phyloP scores from a whole-genome alignment of 169 alveolate species.

The Eimeria acervulina region DNA sequence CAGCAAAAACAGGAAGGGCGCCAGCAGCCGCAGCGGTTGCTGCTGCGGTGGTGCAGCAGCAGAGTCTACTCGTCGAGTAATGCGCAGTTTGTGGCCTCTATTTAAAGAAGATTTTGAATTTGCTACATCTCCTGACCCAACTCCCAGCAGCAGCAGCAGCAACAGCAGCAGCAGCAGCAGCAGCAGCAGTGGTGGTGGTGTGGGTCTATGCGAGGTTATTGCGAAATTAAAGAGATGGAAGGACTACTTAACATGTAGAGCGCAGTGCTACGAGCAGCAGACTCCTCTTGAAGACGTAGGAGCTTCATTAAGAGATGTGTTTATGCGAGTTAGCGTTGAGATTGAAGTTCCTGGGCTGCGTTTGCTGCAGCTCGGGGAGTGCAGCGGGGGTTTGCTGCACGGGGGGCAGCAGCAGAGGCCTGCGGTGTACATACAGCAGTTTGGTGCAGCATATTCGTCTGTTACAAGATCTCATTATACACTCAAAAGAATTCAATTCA shows the following conservation, averaged over 20 bases:
- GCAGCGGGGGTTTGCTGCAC: background rate
- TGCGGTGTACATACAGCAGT: constrained; percentile 84
- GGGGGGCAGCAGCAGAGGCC: constrained; percentile 37
- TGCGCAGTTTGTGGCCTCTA: background rate
- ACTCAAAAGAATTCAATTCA: constrained; percentile 85
- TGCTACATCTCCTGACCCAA: constrained; percentile 28
- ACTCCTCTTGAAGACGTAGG: constrained; percentile 84
- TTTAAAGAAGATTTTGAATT: constrained; percentile 83
- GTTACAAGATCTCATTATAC: constrained; percentile 86
- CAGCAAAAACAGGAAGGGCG: constrained; percentile 32
- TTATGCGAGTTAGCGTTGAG: constrained; percentile 83
- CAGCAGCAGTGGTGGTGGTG: background rate
- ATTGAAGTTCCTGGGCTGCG: constrained; percentile 87
- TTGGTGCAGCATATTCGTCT: constrained; percentile 75
- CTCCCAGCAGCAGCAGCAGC: background rate
- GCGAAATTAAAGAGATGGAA: constrained; percentile 88
- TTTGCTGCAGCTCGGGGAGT: constrained; percentile 37
- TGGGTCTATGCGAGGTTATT: constrained; percentile 82
- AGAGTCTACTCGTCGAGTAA: no score
- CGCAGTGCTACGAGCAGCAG: constrained; percentile 49
- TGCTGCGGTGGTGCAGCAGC: no score
- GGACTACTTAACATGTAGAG: constrained; percentile 82
- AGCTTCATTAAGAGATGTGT: constrained; percentile 86
- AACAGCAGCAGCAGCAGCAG: constrained; percentile 10
- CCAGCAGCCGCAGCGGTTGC: constrained; percentile 31